Evolutionary conservation across 108 stramenopile genomes (phyloP).

Genomic region (Schizochytrium sp.): DNA sequence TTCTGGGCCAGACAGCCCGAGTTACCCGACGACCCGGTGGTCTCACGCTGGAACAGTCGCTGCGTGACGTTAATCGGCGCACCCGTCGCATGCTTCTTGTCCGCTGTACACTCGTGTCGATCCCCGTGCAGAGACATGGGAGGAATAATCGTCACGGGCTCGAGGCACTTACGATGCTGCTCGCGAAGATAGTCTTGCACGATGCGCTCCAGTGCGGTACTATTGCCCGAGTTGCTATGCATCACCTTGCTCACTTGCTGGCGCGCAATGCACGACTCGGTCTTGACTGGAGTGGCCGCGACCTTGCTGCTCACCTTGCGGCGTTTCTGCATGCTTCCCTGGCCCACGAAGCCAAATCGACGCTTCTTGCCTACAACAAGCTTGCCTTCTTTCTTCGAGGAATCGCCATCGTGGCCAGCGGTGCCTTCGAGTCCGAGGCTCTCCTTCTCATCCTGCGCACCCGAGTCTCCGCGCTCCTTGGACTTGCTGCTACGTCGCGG

Average conservation of each 20-base stretch:
- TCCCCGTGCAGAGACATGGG: not conserved
- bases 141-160: not conserved
- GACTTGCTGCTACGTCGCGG: too few species aligned
- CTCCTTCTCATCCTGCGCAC: too few species aligned
- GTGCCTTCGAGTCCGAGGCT: too few species aligned
- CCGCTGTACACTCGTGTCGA: not conserved
- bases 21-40: not conserved
- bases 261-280: not conserved
- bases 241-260: not conserved
- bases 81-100: not conserved
- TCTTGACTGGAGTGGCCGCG: not conserved
- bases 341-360: not conserved
- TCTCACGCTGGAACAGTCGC: not conserved
- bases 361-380: not conserved
- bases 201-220: not conserved
- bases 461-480: too few species aligned
- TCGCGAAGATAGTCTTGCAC: slow-evolving; percentile 3
- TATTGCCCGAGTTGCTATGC: not conserved
- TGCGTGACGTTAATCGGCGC: not conserved
- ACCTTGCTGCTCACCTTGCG: not conserved
- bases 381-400: not conserved
- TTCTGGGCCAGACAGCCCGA: not conserved
- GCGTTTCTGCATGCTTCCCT: not conserved
- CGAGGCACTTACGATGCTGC: not conserved
- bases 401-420: not conserved